phyloP scores from a whole-genome alignment of 106 monocot genomes.

The Vanilla planifolia region DNA sequence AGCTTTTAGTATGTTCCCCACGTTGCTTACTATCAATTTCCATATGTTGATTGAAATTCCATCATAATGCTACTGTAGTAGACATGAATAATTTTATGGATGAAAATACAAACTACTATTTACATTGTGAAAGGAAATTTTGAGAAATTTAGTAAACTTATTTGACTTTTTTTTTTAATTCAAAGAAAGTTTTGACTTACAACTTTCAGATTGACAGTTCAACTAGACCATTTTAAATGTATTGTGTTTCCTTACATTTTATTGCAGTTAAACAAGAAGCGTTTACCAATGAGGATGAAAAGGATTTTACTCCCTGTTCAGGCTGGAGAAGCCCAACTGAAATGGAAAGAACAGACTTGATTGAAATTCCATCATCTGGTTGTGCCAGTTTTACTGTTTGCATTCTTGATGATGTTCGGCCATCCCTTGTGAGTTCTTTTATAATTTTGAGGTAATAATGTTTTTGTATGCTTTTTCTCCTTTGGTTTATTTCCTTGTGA shows the following conservation, averaged over 20 bases:
- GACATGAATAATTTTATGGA: no score
- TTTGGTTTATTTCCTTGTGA: not conserved
- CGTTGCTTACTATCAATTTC: no score
- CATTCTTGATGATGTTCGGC: conserved; percentile 6
- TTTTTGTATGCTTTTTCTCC: not conserved
- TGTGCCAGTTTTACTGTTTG: not conserved
- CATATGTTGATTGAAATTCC: no score
- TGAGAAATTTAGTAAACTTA: not conserved
- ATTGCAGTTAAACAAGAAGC: not conserved
- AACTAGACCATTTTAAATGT: no score
- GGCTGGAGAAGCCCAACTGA: not conserved
- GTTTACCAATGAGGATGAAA: not conserved
- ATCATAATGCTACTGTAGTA: no score
- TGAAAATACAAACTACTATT: no score
- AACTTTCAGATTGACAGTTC: no score
- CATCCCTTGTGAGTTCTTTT: conserved; percentile 4
- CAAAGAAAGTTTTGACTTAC: not conserved
- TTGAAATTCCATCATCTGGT: not conserved
- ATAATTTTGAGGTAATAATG: not conserved
- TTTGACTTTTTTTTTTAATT: not conserved
- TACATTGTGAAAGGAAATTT: not conserved
- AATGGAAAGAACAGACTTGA: not conserved
- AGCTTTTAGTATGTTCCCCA: no score
- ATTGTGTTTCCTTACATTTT: not conserved
- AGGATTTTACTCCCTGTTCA: conserved; percentile 1